Percentiles rank a stretch among this genome's conserved stretches.
Conservation (phyloP, 176 grass and related monocot genomes). For the Aegilops speltoides region DNA sequence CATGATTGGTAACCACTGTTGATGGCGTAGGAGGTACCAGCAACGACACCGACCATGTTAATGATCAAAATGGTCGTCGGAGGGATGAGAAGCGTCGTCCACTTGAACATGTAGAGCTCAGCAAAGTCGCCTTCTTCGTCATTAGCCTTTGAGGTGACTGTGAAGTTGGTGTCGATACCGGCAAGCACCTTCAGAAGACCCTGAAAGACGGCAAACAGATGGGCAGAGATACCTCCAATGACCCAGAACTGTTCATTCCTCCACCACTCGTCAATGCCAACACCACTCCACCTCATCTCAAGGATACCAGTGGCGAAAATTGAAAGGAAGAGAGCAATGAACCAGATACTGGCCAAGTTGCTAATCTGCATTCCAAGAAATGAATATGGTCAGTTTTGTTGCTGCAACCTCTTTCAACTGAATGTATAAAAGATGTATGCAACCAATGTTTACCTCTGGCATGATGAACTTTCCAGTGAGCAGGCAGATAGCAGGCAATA, state of each 20-base stretch:
- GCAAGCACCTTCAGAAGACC: slow-evolving; percentile 93
- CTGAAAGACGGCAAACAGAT: slow-evolving; percentile 85
- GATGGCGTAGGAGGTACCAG: slow-evolving; percentile 86
- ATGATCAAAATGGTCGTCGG: slow-evolving; percentile 83
- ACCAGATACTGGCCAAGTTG: slow-evolving; percentile 94
- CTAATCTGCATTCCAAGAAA: slow-evolving; percentile 75
- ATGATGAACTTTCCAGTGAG: slow-evolving; percentile 96
- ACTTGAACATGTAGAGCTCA: slow-evolving; percentile 96
- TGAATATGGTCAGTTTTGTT: slow-evolving; percentile 8
- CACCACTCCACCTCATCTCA: slow-evolving; percentile 96
- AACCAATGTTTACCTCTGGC: slow-evolving; percentile 59
- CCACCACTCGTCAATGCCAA: slow-evolving; percentile 92
- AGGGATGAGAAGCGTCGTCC: slow-evolving; percentile 90
- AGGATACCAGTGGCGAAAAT: slow-evolving; percentile 94
- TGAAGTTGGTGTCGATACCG: slow-evolving; percentile 92
- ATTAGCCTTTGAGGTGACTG: slow-evolving; percentile 85
- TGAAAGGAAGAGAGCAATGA: slow-evolving; percentile 91
- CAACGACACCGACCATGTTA: slow-evolving; percentile 84
- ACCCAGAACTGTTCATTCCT: slow-evolving; percentile 98
- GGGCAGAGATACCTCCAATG: slow-evolving; percentile 89
- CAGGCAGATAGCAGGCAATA: slow-evolving; percentile 88
- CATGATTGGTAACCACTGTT: slow-evolving; percentile 92
- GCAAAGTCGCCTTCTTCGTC: slow-evolving; percentile 85
- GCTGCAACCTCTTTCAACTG: background rate
- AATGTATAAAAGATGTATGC: background rate